Evolutionary conservation across 257 asterid genomes (phyloP), one percentile per base, ranked within the genome.

Genomic region (Lycium barbarum): DNA sequence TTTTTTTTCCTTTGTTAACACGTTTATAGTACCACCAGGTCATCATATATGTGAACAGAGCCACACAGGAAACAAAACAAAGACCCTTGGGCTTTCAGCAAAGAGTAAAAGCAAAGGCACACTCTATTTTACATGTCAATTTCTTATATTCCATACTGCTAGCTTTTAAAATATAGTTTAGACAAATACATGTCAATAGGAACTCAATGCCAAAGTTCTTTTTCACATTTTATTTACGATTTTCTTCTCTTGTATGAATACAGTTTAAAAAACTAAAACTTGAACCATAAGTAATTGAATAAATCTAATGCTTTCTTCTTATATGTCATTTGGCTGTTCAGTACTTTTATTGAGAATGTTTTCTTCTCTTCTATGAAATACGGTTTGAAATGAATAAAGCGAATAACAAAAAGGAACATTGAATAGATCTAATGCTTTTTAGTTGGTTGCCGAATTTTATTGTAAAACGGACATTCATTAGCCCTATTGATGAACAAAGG

Each of bases 101-200:
- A 43, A 71, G 43, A 18, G 35, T 17, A 14, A 38, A 68, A 68
- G 53, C 79, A 5, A 43, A 71, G 10, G 9, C 57, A 43, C 5
- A 22, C 35, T 70, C 79, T 65, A 26, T 66, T 66, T 40, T 71
- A 12, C 54, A 71, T 71, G n/a, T 71, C 79, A 71, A 18, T 4
- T 18, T 43, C 79, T 43, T 43, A n/a, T 43, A 71, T 18, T 71
- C 57, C 57, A 43, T 9, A 40, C 36, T 71, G 18, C 35, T 71
- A 71, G 79, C 49, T 71, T 71, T 71, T 43, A 43, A 43, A 71
- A 71, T 71, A 43, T n/a, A 9, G 55, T 71, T 43, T 43, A 71
- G 18, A 55, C 35, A 18, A n/a, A 43, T 38, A 71, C 57, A 71
- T 71, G 57, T 71, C 79, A 43, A 49, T 18, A 18, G 79, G 10